phyloP scores from a whole-genome alignment of 257 asterid species.

The Nemophila menziesii region DNA sequence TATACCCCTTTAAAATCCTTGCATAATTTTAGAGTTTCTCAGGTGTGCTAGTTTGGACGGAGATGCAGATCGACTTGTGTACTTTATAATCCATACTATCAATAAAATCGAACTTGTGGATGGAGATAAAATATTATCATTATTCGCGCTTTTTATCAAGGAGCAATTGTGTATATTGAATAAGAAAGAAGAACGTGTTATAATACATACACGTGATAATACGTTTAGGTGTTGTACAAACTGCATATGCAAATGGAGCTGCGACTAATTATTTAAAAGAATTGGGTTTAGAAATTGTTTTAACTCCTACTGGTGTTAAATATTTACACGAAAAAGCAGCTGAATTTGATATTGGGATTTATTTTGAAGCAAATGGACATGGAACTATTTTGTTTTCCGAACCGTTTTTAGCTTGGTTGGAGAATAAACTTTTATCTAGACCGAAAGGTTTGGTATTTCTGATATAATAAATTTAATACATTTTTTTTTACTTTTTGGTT shows the following conservation, averaged over 20 bases:
- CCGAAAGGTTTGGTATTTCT: conserved; percentile 38
- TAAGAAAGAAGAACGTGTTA: conserved; percentile 27
- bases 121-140: conserved; percentile 91
- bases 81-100: conserved; percentile 50
- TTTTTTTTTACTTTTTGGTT: conserved; percentile 1
- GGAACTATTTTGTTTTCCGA: conserved; percentile 92
- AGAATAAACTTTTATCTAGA: conserved; percentile 33
- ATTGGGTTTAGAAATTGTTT: conserved; percentile 62
- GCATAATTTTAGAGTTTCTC: conserved; percentile 43
- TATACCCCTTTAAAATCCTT: no score
- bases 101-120: conserved; percentile 71
- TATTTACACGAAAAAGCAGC: conserved; percentile 86
- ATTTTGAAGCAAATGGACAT: conserved; percentile 97
- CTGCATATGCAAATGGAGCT: conserved; percentile 98
- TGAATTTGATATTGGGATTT: conserved; percentile 79
- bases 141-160: conserved; percentile 72
- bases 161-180: conserved; percentile 54
- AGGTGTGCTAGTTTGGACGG: conserved; percentile 99
- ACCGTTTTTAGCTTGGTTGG: conserved; percentile 45
- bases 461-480: neutral
- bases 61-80: conserved; percentile 93
- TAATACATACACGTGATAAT: conserved; percentile 27
- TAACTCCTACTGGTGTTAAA: conserved; percentile 93
- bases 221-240: conserved; percentile 70
- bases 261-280: conserved; percentile 73